Evolutionary conservation across 2,329 filamentous ascomycete genomes (phyloP), one percentile per base, ranked within the genome.

Genomic region (Dactylellina cionopaga): DNA sequence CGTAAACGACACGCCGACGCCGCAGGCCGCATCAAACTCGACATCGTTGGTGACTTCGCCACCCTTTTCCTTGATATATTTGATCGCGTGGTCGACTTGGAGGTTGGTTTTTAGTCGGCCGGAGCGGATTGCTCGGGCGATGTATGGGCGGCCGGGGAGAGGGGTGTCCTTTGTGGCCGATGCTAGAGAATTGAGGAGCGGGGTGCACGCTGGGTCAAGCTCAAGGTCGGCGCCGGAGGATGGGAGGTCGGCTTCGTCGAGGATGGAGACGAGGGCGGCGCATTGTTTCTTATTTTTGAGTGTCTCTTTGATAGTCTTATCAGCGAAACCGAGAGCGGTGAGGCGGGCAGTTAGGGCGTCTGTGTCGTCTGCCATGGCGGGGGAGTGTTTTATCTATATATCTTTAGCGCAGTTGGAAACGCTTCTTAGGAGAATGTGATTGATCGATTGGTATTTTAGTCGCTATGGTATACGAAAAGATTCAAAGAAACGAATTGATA

Each of bases 211-310:
- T 2, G 74, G 33, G 44, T 72, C 70, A 47, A 64, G 56, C 3
- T 63, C 17, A 11, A 44, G 19, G 11, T 54, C 31, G 3, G 66
- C 39, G 9, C 60, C 66, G 4, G 60, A 65, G 17, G 59, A 41
- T 6, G 49, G 44, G 22, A 76, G 49, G 10, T 52, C 51, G 24
- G 68, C 75, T 65, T 76, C 76, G 29, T 74, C 55, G 17, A 76
- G 60, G 27, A 76, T 65, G 24, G 74, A 65, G 31, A 71, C 46
- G 49, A 75, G 75, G 9, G 75, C 52, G 13, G 74, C 25, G 22
- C 74, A 66, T 37, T 77, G 68, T 64, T 77, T 77, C 44, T 76
- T 76, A 51, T 77, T 77, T 47, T 72, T 75, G n/a, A 75, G 56
- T 5, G 75, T 70, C 55, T 77, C 76, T 54, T 76, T 75, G 43